Evolutionary conservation across 164 flowering plant species (phyloP).

Genomic region (Warburgia ugandensis): DNA sequence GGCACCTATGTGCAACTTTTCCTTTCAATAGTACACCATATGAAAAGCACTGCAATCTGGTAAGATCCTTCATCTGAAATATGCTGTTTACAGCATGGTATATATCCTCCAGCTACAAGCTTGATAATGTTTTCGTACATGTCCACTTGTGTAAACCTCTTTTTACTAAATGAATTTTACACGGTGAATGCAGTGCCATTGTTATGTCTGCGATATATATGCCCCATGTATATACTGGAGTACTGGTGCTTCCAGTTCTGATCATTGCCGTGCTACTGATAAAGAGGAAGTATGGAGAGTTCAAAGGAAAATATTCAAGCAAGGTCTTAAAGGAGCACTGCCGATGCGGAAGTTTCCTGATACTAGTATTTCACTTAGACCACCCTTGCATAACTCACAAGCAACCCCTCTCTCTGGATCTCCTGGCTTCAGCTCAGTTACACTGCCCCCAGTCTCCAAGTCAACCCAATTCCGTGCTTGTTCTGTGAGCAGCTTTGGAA

Average conservation of each 20-base stretch:
- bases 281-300: conserved; percentile 56
- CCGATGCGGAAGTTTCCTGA: conserved; percentile 13
- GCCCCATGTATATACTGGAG: conserved; percentile 85
- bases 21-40: conserved; percentile 56
- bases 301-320: conserved; percentile 36
- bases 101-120: background rate
- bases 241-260: conserved; percentile 32
- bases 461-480: conserved; percentile 24
- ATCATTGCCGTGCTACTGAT: conserved; percentile 86
- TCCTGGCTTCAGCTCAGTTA: conserved; percentile 5
- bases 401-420: conserved; percentile 12
- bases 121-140: background rate
- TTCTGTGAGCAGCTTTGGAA: conserved; percentile 17
- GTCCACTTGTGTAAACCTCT: too few species aligned
- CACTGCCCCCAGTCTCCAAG: conserved; percentile 17
- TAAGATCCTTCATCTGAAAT: conserved; percentile 15
- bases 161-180: background rate
- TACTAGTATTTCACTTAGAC: conserved; percentile 12
- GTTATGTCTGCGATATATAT: conserved; percentile 76
- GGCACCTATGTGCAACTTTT: conserved; percentile 65
- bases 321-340: conserved; percentile 13
- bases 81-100: background rate
- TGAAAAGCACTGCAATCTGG: conserved; percentile 56
- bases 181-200: conserved; percentile 71
- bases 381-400: conserved; percentile 10